Evolutionary conservation across 768 basidiomycete genomes (phyloP).

Genomic region (Boletus speciosus): DNA sequence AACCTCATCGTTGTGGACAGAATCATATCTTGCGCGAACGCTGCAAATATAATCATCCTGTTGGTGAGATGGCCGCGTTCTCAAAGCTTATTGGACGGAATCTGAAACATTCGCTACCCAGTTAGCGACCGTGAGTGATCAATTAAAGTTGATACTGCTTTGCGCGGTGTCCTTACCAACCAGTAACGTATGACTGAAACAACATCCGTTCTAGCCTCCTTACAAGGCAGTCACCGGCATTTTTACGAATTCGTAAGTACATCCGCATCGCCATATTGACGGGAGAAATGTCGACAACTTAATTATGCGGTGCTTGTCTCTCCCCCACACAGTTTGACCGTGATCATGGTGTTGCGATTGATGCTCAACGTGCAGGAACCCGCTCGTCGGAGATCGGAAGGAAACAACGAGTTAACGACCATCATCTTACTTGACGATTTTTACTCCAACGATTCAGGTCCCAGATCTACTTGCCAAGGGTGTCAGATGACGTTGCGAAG

Average conservation of each 20-base stretch:
- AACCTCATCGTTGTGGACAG: constrained; percentile 1
- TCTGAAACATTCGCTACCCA: background rate
- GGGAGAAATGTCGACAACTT: background rate
- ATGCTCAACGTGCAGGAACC: constrained; percentile 17
- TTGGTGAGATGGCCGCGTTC: constrained; percentile 5
- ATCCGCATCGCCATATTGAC: background rate
- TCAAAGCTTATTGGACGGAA: background rate
- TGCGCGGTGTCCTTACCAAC: background rate
- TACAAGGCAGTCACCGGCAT: background rate
- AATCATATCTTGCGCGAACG: constrained; percentile 9
- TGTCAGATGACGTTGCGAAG: background rate
- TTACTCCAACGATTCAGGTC: background rate
- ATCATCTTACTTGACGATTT: background rate
- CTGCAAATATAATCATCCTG: constrained; percentile 8
- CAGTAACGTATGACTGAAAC: background rate
- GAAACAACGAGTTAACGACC: background rate
- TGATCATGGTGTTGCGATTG: constrained; percentile 15
- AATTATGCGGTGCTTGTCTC: background rate
- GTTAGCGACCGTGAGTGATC: constrained; percentile 8
- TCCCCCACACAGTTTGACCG: constrained; percentile 6
- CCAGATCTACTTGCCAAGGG: background rate
- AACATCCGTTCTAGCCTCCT: background rate
- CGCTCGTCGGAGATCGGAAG: too few relatives aligned
- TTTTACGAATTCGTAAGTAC: background rate
- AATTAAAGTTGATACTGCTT: background rate